Conservation (phyloP, 352 stramenopile species). For the Phytophthora pseudosyringae region DNA sequence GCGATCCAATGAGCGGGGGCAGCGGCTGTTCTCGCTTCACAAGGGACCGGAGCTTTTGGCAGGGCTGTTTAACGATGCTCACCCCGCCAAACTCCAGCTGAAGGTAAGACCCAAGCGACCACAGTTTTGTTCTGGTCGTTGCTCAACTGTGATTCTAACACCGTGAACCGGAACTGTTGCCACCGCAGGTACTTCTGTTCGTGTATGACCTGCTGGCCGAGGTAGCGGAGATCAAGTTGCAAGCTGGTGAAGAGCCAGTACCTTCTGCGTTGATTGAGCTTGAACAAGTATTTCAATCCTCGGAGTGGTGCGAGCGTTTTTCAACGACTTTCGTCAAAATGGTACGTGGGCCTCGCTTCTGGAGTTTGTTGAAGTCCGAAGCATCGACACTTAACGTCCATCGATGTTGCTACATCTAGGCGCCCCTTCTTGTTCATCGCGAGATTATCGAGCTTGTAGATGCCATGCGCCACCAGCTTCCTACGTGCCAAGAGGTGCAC, state of each 20-base stretch:
- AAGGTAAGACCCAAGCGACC: slow-evolving; percentile 48
- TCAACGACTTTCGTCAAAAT: slow-evolving; percentile 56
- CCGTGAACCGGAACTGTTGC: slow-evolving; percentile 1
- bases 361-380: neutral
- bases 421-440: slow-evolving; percentile 41
- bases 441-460: slow-evolving; percentile 65
- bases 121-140: neutral
- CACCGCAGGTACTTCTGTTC: slow-evolving; percentile 58
- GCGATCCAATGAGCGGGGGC: slow-evolving; percentile 67
- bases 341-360: slow-evolving; percentile 35
- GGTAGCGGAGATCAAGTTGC: slow-evolving; percentile 25
- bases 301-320: slow-evolving; percentile 65
- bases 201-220: slow-evolving; percentile 75
- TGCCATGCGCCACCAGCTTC: slow-evolving; percentile 68
- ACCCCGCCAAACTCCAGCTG: slow-evolving; percentile 61
- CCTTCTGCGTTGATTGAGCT: slow-evolving; percentile 51
- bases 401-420: slow-evolving; percentile 30
- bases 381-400: neutral
- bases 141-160: slow-evolving; percentile 6
- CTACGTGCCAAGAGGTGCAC: slow-evolving; percentile 55
- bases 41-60: slow-evolving; percentile 46
- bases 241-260: slow-evolving; percentile 2
- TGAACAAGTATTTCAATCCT: slow-evolving; percentile 50
- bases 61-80: slow-evolving; percentile 46
- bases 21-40: slow-evolving; percentile 66